phyloP scores from a whole-genome alignment of 2,329 filamentous ascomycete species.

The Sarocladium strictum region DNA sequence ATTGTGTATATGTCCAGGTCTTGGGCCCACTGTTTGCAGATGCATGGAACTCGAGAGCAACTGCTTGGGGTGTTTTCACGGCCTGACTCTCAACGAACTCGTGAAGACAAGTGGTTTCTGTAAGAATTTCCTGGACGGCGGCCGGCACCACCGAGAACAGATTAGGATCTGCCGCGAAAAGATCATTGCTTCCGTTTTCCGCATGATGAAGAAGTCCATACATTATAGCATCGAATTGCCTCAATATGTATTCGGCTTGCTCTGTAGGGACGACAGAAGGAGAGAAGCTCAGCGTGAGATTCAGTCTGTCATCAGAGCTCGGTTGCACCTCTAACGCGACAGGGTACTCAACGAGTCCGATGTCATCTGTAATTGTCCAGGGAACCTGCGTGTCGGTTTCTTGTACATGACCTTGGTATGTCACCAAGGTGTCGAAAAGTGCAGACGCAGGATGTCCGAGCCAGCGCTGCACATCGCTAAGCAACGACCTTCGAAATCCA shows the following conservation, averaged over 20 bases:
- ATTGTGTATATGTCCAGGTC: constrained; percentile 68
- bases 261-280: constrained; percentile 57
- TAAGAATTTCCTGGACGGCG: constrained; percentile 47
- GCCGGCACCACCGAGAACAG: constrained; percentile 64
- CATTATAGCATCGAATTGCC: constrained; percentile 68
- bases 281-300: constrained; percentile 61
- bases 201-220: constrained; percentile 43
- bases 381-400: constrained; percentile 20
- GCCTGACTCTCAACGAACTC: constrained; percentile 69
- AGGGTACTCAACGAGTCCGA: constrained; percentile 68
- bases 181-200: constrained; percentile 35
- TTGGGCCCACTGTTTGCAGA: constrained; percentile 40
- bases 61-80: constrained; percentile 44
- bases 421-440: constrained; percentile 80
- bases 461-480: constrained; percentile 68
- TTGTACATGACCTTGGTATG: constrained; percentile 62
- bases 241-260: constrained; percentile 61
- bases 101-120: constrained; percentile 60
- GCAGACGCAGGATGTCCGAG: constrained; percentile 57
- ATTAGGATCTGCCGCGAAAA: constrained; percentile 23
- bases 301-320: constrained; percentile 36
- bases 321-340: constrained; percentile 77
- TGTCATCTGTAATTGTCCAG: constrained; percentile 61
- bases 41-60: constrained; percentile 71
- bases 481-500: constrained; percentile 64